Evolutionary conservation across 306 rosid species (phyloP).

Genomic region (Rosa multiflora): DNA sequence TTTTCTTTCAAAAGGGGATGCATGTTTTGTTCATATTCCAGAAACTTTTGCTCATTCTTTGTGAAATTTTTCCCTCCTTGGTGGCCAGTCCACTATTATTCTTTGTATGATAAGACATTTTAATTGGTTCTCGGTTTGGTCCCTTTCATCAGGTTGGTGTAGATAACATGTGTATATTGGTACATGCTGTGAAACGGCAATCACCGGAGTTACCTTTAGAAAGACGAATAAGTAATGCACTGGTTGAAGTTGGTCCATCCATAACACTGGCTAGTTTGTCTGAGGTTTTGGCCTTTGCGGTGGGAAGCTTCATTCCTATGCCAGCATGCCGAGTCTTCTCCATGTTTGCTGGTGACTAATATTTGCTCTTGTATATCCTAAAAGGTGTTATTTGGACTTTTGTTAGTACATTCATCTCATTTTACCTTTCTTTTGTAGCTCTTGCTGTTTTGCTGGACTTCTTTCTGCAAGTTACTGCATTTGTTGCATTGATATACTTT

Average conservation of each 20-base stretch:
- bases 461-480: slow-evolving; percentile 89
- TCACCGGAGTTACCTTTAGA: slow-evolving; percentile 64
- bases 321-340: slow-evolving; percentile 99
- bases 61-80: neutral
- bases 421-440: slow-evolving; percentile 46
- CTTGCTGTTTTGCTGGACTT: slow-evolving; percentile 96
- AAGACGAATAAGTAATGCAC: slow-evolving; percentile 74
- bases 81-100: neutral
- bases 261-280: slow-evolving; percentile 88
- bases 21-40: neutral
- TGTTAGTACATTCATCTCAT: slow-evolving; percentile 2
- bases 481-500: slow-evolving; percentile 76
- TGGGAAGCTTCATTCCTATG: slow-evolving; percentile 90
- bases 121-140: slow-evolving; percentile 26
- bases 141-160: slow-evolving; percentile 80
- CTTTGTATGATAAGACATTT: slow-evolving; percentile 7
- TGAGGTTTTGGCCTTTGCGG: slow-evolving; percentile 94
- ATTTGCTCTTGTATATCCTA: slow-evolving; percentile 18
- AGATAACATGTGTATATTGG: slow-evolving; percentile 96
- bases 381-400: slow-evolving; percentile 15
- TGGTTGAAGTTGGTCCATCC: slow-evolving; percentile 97
- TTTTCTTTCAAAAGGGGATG: neutral
- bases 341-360: slow-evolving; percentile 84
- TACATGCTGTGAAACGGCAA: slow-evolving; percentile 90
- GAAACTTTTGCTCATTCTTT: neutral